These are phyloP conservation scores for Smittium culicis DNA, from an alignment of 371 early-diverging fungal species.

Conservation along the genomic window DNA sequence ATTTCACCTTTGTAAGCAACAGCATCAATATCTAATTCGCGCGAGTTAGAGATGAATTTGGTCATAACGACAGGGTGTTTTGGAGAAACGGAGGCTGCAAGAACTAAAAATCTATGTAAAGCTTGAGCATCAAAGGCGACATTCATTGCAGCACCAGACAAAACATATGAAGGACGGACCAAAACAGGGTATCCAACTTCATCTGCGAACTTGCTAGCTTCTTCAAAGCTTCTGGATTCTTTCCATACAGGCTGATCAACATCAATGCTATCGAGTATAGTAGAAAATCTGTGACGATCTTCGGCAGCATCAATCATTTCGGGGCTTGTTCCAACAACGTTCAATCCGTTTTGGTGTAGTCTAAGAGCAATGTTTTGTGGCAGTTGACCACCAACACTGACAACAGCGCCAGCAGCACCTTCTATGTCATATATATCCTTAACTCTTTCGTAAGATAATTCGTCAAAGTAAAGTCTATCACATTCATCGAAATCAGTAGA, in stretches of 20 bases:
- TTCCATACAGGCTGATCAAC: constrained; percentile 93
- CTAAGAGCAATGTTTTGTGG: constrained; percentile 91
- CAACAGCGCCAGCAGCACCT: constrained; percentile 62
- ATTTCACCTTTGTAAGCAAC: constrained; percentile 82
- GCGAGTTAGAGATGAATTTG: constrained; percentile 87
- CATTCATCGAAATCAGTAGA: constrained; percentile 93
- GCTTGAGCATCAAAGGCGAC: constrained; percentile 71
- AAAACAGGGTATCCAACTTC: constrained; percentile 83
- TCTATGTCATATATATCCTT: constrained; percentile 88
- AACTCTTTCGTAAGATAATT: constrained; percentile 76
- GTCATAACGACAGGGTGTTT: constrained; percentile 89
- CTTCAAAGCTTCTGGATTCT: constrained; percentile 68
- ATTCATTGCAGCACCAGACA: constrained; percentile 94
- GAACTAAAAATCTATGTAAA: constrained; percentile 56
- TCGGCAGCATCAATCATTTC: constrained; percentile 90
- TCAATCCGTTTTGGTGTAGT: constrained; percentile 65
- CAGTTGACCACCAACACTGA: constrained; percentile 87
- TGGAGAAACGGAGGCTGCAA: constrained; percentile 78
- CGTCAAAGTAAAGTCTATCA: constrained; percentile 88
- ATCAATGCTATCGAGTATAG: constrained; percentile 80
- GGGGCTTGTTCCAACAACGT: constrained; percentile 82
- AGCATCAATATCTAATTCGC: constrained; percentile 93
- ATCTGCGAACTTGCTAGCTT: constrained; percentile 68
- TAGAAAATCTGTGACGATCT: constrained; percentile 90
- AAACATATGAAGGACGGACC: constrained; percentile 88